Percentiles rank a stretch among this genome's conserved stretches.
Evolutionary conservation across 2,329 filamentous ascomycete species (phyloP).

Genomic region (Pseudogymnoascus sp.): DNA sequence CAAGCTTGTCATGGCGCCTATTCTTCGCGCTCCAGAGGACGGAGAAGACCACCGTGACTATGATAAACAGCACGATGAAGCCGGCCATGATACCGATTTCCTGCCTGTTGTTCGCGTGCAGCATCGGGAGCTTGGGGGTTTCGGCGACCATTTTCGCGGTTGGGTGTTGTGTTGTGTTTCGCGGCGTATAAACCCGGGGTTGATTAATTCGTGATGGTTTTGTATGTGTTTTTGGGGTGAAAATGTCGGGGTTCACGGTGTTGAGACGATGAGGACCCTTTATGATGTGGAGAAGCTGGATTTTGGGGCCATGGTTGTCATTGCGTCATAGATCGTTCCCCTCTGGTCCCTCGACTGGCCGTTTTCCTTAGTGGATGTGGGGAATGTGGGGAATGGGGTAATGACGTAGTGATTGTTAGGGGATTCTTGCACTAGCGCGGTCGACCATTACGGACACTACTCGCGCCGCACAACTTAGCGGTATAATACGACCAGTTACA

Average conservation of each 20-base stretch:
- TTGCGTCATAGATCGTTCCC: neutral
- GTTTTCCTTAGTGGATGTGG: neutral
- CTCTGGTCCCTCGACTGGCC: neutral
- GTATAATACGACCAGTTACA: neutral
- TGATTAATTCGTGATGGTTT: neutral
- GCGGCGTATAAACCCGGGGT: neutral
- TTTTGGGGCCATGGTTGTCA: neutral
- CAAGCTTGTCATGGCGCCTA: neutral
- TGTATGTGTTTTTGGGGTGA: neutral
- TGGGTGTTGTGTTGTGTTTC: neutral
- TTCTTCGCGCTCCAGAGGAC: slow-evolving; percentile 10
- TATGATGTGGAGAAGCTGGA: neutral
- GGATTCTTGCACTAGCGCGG: neutral
- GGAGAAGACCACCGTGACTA: slow-evolving; percentile 13
- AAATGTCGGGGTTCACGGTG: neutral
- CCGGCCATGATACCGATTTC: neutral
- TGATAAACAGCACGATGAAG: neutral
- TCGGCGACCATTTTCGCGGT: neutral
- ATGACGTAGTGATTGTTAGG: neutral
- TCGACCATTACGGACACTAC: neutral
- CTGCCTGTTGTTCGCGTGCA: neutral
- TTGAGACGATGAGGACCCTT: neutral
- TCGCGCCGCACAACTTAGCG: neutral
- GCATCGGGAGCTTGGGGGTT: neutral
- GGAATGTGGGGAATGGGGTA: neutral